phyloP scores from a whole-genome alignment of 768 basidiomycete species.

The Hygrocybe coccinea region DNA sequence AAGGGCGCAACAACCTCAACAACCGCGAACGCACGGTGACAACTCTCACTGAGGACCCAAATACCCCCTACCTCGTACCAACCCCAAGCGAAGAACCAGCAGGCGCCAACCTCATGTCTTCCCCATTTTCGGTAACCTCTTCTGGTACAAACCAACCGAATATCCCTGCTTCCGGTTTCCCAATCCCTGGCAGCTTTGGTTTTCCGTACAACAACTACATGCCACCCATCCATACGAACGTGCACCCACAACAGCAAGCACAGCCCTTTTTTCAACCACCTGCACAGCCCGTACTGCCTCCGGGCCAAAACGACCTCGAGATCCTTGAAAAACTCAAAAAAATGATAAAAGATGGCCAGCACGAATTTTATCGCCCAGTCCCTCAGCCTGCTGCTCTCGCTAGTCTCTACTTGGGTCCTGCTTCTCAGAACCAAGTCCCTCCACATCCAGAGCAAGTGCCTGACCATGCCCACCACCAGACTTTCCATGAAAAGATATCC shows the following conservation, averaged over 20 bases:
- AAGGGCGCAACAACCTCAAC: conserved; percentile 47
- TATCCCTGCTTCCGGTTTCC: conserved; percentile 28
- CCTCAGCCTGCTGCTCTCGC: conserved; percentile 65
- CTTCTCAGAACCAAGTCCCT: conserved; percentile 12
- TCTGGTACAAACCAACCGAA: conserved; percentile 23
- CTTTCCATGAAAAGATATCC: conserved; percentile 16
- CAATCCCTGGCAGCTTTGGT: conserved; percentile 34
- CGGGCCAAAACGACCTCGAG: conserved; percentile 65
- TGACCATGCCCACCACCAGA: conserved; percentile 12
- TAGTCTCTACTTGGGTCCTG: conserved; percentile 57
- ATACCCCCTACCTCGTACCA: conserved; percentile 48
- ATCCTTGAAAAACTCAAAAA: conserved; percentile 71
- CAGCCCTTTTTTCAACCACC: conserved; percentile 22
- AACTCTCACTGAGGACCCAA: conserved; percentile 57
- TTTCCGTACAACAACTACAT: conserved; percentile 37
- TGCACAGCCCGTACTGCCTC: conserved; percentile 34
- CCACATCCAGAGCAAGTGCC: conserved; percentile 17
- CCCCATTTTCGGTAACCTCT: conserved; percentile 35
- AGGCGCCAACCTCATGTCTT: conserved; percentile 31
- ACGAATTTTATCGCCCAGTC: conserved; percentile 61
- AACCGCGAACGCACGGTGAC: conserved; percentile 66
- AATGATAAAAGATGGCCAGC: conserved; percentile 65
- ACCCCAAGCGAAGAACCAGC: conserved; percentile 49
- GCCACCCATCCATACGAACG: too few species aligned
- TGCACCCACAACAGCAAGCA: conserved; percentile 26